Base-by-base conservation (phyloP, 805 yeast species). In the Wickerhamomyces ciferrii region DNA sequence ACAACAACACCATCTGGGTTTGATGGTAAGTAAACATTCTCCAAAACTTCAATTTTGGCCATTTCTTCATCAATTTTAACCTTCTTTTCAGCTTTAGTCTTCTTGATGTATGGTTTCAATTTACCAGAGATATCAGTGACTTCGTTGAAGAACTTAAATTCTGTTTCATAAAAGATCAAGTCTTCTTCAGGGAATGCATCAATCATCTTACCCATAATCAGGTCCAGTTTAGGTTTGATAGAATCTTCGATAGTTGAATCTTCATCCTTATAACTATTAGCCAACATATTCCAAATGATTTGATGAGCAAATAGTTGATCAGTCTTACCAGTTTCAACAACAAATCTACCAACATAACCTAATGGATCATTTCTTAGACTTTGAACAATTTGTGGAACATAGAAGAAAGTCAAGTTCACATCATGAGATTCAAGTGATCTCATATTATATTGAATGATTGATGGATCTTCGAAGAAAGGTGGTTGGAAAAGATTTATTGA, bases 311-410 rank as follows among this genome's bases (percentile, higher is more conserved):
- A 94, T 51, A 92, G 71, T 54, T 87, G 95, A 24, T 94, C 84
- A 14, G 90, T 87, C 60, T 85, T 83, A 2, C 96, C 97, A 1
- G 97, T 88, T 62, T 94, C 98, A 46, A 92, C 68, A 52, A 94
- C 90, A 61, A 87, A 88, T 55, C 89, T 76, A 55, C 87, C 89
- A 40, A 92, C 95, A 56, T 89, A 91, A 1, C 97, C 98, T 40
- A 78, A 70, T 11, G 66, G 66, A 62, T 94, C 99, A 62, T 83
- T 84, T 52, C 98, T 77, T 54, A 94, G 73, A 52, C 88, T 77
- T 67, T 94, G 99, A 19, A 94, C 99, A 65, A 94, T 89, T 63
- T 94, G 99, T 2, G 99, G 99, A 44, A 94, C 98, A 60, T 95
- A 94, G 64, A 95, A 94, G 70, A 95, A 94, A 0, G 97, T 88